phyloP scores from a whole-genome alignment of 371 early-diverging fungal species.

The Rhizopus delemar region DNA sequence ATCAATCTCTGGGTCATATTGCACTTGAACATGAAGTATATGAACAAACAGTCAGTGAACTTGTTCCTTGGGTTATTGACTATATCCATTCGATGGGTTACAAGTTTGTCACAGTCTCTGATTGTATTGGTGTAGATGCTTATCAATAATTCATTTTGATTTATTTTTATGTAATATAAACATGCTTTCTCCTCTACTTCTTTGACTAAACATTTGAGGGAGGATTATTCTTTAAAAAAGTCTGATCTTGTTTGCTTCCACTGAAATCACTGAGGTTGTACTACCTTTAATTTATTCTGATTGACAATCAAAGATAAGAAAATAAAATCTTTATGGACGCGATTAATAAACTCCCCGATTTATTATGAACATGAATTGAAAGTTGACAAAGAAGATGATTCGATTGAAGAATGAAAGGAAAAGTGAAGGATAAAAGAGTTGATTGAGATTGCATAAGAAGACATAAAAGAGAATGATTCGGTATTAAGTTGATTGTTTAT shows the following conservation, averaged over 20 bases:
- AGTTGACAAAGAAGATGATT: neutral
- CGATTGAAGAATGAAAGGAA: neutral
- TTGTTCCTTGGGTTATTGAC: slow-evolving; percentile 35
- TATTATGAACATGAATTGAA: neutral
- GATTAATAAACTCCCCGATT: too few species aligned
- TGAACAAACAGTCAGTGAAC: slow-evolving; percentile 31
- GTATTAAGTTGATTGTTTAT: slow-evolving; percentile 5
- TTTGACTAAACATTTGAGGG: neutral
- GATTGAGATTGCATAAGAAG: neutral
- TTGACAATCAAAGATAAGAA: too few species aligned
- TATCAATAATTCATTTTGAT: slow-evolving; percentile 14
- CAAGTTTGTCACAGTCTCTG: slow-evolving; percentile 49
- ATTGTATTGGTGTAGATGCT: slow-evolving; percentile 31
- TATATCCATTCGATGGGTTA: slow-evolving; percentile 37
- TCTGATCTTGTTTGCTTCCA: too few species aligned
- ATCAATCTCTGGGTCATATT: slow-evolving; percentile 32
- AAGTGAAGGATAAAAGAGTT: neutral
- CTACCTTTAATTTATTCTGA: too few species aligned
- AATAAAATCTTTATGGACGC: too few species aligned
- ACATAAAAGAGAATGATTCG: neutral
- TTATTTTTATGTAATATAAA: neutral
- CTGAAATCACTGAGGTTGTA: too few species aligned
- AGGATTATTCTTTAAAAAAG: too few species aligned
- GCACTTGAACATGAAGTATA: slow-evolving; percentile 39
- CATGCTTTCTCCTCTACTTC: neutral